Evolutionary conservation across 176 grass and related monocot species (phyloP).

Genomic region (Saccharum spontaneum): DNA sequence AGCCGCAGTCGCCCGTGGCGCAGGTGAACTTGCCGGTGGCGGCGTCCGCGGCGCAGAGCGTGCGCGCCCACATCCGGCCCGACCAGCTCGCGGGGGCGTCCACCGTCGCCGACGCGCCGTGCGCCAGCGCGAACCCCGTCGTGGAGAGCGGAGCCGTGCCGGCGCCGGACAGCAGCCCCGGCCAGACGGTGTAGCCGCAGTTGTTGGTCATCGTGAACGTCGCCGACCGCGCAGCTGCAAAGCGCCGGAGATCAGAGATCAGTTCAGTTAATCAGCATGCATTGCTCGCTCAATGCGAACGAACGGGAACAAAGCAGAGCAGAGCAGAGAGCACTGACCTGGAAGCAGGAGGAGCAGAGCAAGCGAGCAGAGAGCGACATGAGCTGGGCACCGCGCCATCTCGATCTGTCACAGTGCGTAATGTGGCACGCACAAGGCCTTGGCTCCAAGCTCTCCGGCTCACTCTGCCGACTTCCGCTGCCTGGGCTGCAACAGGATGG

Average conservation of each 20-base stretch:
- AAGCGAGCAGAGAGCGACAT: conserved; percentile 28
- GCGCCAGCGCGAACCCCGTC: conserved; percentile 70
- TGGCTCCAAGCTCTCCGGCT: neutral
- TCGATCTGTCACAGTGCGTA: neutral
- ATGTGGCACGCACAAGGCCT: neutral
- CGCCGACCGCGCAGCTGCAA: conserved; percentile 58
- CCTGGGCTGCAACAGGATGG: neutral
- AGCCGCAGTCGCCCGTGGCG: conserved; percentile 81
- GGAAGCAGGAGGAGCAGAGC: conserved; percentile 46
- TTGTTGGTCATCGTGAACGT: conserved; percentile 85
- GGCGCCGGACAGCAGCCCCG: conserved; percentile 75
- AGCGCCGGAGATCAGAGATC: neutral
- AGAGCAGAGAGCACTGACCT: conserved; percentile 1
- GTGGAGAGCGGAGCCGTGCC: conserved; percentile 61
- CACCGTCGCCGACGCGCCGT: conserved; percentile 54
- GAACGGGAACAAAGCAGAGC: neutral
- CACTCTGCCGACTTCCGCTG: neutral
- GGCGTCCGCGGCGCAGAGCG: conserved; percentile 68
- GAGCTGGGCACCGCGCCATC: conserved; percentile 40
- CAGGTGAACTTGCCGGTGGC: conserved; percentile 65
- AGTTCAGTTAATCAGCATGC: neutral
- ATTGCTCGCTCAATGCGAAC: neutral
- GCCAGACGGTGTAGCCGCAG: conserved; percentile 89
- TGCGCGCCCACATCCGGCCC: conserved; percentile 90
- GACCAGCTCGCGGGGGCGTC: conserved; percentile 68